Evolutionary conservation across 768 basidiomycete species (phyloP), one percentile per base, ranked within the genome.

Genomic region (Amanita rimosa): DNA sequence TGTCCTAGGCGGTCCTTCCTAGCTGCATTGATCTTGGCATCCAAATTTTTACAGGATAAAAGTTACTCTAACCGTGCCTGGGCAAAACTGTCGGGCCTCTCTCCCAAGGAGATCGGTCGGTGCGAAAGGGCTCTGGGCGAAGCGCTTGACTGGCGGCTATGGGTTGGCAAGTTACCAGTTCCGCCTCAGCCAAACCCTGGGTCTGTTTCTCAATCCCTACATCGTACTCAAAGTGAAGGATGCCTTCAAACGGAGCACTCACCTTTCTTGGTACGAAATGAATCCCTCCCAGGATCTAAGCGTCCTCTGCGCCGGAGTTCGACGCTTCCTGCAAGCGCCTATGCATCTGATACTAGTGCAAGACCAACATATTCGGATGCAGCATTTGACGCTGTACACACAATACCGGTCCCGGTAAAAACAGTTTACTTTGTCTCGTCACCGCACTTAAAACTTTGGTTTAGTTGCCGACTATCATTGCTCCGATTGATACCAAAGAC

Each of bases 51-150:
- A 53, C 91, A 94, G 67, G 93, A 97, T 58, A 83, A 88, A 44
- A 90, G 87, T 37, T 96, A 94, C 57, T 92, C 89, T 11, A 95
- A 96, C 62, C 79, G 81, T 22, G 92, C 93, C 14, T 96, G 94
- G 94, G 86, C 88, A 1, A 92, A 93, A 58, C 75, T 97, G 5
- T 87, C 86, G n/a, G 91, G 92, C 14, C 73, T 97, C 2, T 79
- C 83, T 0, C 80, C 89, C 4, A 68, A 80, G 36, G 93, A 97
- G 69, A 86, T 97, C 45, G 82, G 88, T 34, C 77, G 81, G 14
- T 93, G 90, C 59, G 94, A 97, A 64, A 79, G 87, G 19, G 87
- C 86, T 0, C 77, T 97, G 36, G 87, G 91, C 19, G 80, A 82
- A 60, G 83, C 89, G 7, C 75, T 95, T 16, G 82, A 83, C 52